A percentile compares a stretch with the other conserved stretches of the same genome.
Evolutionary conservation across 768 basidiomycete species (phyloP).

Genomic region (Naganishia antarctica): DNA sequence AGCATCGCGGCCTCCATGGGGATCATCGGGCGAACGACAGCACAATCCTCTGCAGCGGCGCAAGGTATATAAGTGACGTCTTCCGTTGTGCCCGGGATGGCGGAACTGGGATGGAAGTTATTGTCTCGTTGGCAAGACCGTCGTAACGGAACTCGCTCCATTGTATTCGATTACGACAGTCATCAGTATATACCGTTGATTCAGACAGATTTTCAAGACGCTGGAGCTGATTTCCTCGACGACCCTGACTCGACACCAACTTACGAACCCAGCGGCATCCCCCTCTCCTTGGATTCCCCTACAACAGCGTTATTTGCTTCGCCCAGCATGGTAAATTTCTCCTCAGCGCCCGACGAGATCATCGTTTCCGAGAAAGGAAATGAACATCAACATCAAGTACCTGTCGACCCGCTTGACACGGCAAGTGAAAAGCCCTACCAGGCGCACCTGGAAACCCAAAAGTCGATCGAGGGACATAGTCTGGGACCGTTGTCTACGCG

Average conservation of each 20-base stretch:
- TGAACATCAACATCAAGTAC: background rate
- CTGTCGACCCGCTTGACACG: background rate
- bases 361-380: background rate
- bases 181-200: constrained; percentile 12
- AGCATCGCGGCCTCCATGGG: background rate
- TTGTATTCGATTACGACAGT: background rate
- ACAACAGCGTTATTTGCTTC: background rate
- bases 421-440: background rate
- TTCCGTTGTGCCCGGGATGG: background rate
- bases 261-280: constrained; percentile 14
- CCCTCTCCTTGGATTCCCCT: background rate
- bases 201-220: background rate
- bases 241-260: background rate
- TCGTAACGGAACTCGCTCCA: background rate
- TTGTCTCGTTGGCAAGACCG: constrained; percentile 8
- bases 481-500: constrained; percentile 3
- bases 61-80: background rate
- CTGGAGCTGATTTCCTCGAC: background rate
- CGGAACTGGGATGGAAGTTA: constrained; percentile 8
- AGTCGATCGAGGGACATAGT: constrained; percentile 7
- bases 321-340: constrained; percentile 14
- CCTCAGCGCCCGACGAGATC: constrained; percentile 1
- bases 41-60: background rate
- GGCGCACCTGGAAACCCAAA: background rate
- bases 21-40: background rate